Evolutionary conservation across 768 basidiomycete species (phyloP).

Genomic region (Mycena floridula): DNA sequence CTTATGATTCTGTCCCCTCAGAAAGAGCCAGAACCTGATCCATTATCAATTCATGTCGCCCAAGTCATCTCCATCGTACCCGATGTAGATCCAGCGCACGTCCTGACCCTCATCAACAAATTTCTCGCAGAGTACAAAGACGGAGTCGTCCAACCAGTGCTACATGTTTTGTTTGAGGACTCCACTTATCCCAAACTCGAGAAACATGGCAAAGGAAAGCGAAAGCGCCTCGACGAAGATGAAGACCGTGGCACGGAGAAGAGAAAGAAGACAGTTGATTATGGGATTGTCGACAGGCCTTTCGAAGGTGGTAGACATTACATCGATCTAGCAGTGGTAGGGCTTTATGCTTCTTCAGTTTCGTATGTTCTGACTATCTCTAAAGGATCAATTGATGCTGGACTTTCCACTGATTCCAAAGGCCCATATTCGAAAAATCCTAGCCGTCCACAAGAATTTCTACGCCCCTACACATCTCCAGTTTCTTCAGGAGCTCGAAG

Average conservation of each 20-base stretch:
- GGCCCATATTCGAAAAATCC: constrained; percentile 40
- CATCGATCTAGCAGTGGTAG: constrained; percentile 44
- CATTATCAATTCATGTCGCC: constrained; percentile 26
- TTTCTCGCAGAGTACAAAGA: constrained; percentile 29
- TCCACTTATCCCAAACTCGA: constrained; percentile 50
- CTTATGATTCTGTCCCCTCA: background rate
- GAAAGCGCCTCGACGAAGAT: constrained; percentile 22
- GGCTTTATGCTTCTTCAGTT: constrained; percentile 14
- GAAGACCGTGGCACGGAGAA: constrained; percentile 19
- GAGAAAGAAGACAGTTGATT: constrained; percentile 47
- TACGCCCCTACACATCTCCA: constrained; percentile 65
- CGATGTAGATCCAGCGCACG: constrained; percentile 28
- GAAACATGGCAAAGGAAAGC: constrained; percentile 41
- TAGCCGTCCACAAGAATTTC: constrained; percentile 32
- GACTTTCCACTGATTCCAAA: constrained; percentile 58
- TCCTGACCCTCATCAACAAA: constrained; percentile 38
- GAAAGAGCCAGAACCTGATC: constrained; percentile 9
- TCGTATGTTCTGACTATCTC: constrained; percentile 1
- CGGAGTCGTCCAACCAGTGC: constrained; percentile 42
- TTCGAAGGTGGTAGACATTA: constrained; percentile 41
- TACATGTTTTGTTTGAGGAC: constrained; percentile 61
- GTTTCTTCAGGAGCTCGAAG: constrained; percentile 34
- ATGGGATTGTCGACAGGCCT: constrained; percentile 39
- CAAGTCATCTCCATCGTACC: constrained; percentile 62
- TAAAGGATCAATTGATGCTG: constrained; percentile 43